Conservation (phyloP, 257 asterid species). For the Solanum corneliomulleri region DNA sequence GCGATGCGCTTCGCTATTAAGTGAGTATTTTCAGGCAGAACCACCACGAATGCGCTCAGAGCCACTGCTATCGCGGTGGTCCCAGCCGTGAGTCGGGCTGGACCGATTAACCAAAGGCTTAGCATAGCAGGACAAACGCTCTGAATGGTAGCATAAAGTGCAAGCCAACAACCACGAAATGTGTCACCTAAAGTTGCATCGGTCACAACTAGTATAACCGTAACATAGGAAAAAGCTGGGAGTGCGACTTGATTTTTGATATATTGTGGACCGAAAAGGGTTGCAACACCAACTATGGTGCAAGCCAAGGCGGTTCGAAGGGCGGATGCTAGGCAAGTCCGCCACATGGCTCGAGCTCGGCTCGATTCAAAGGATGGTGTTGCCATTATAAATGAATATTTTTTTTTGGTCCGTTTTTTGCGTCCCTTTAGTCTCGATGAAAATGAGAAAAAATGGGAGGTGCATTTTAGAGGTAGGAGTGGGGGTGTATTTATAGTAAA, state of each 20-base stretch:
- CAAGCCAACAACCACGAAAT: constrained; percentile 57
- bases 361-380: constrained; percentile 10
- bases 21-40: constrained; percentile 53
- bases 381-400: constrained; percentile 11
- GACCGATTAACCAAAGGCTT: constrained; percentile 47
- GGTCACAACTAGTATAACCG: constrained; percentile 47
- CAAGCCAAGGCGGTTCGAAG: constrained; percentile 77
- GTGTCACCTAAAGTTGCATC: constrained; percentile 72
- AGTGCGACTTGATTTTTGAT: constrained; percentile 31
- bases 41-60: constrained; percentile 41
- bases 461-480: not conserved
- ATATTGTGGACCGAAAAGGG: constrained; percentile 48
- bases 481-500: not conserved
- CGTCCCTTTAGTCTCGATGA: not conserved
- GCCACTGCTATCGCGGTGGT: constrained; percentile 49
- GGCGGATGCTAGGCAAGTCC: constrained; percentile 51
- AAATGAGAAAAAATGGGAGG: not conserved
- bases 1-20: constrained; percentile 60
- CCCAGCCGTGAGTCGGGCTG: constrained; percentile 32
- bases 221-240: constrained; percentile 74
- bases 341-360: constrained; percentile 34
- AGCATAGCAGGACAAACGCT: constrained; percentile 52
- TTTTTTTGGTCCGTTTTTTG: not conserved
- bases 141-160: constrained; percentile 39
- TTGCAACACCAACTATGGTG: constrained; percentile 54